These are phyloP conservation scores for Odontarrhena argentea DNA, from an alignment of 345 rosid genomes.

Conservation along the genomic window DNA sequence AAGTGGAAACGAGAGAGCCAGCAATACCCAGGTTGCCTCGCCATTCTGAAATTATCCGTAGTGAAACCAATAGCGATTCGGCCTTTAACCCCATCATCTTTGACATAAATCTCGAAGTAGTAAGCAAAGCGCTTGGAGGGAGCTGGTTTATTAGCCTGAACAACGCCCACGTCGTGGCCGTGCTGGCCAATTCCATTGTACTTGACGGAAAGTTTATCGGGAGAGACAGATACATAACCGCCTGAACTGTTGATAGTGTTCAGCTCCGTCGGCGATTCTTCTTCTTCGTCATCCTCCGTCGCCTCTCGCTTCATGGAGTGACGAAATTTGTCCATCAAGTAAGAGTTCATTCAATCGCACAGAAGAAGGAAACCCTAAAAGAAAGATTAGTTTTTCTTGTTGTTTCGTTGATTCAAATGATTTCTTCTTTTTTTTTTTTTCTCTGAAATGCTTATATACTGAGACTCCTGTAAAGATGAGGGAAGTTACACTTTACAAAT, in stretches of 20 bases:
- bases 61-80: constrained; percentile 82
- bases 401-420: too few species aligned
- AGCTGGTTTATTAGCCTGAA: constrained; percentile 74
- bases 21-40: constrained; percentile 77
- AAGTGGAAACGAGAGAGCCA: background rate
- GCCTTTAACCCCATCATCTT: constrained; percentile 72
- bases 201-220: constrained; percentile 73
- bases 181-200: constrained; percentile 60
- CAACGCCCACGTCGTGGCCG: constrained; percentile 83
- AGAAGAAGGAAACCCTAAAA: constrained; percentile 26
- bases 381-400: too few species aligned
- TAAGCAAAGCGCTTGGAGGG: constrained; percentile 68
- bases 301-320: constrained; percentile 37
- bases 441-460: too few species aligned
- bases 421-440: too few species aligned
- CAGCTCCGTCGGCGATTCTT: constrained; percentile 76
- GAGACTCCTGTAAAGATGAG: too few species aligned
- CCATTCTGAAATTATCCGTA: constrained; percentile 61
- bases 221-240: constrained; percentile 64
- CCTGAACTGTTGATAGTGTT: constrained; percentile 83
- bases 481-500: too few species aligned
- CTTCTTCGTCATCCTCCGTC: constrained; percentile 50
- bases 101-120: constrained; percentile 85
- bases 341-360: constrained; percentile 39
- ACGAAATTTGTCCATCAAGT: constrained; percentile 52